Conservation (phyloP, 305 asterid species). For the Solanum hybrid region DNA sequence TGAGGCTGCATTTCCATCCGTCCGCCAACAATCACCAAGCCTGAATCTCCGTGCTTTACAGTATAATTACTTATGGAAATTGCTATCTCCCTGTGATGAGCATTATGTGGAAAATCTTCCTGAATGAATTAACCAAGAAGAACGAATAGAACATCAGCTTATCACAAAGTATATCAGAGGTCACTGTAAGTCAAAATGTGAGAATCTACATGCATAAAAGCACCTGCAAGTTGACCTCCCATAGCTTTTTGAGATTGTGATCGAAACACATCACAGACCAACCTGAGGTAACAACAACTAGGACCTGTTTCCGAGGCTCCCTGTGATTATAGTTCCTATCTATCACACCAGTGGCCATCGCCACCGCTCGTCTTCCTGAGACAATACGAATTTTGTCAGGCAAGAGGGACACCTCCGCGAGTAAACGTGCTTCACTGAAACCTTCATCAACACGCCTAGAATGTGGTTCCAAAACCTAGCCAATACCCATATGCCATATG, state of each 20-base stretch:
- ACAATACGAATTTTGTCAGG: conserved; percentile 85
- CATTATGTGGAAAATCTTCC: conserved; percentile 94
- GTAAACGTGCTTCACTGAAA: conserved; percentile 81
- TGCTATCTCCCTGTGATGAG: conserved; percentile 89
- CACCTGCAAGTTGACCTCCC: conserved; percentile 96
- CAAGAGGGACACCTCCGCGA: conserved; percentile 68
- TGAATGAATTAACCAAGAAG: conserved; percentile 24
- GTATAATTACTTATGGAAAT: conserved; percentile 85
- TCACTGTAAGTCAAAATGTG: not conserved
- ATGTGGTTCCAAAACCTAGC: conserved; percentile 86
- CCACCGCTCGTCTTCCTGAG: conserved; percentile 90
- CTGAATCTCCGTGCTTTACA: conserved; percentile 81
- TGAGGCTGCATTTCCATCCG: conserved; percentile 98
- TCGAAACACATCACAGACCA: conserved; percentile 97
- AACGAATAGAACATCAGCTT: conserved; percentile 5
- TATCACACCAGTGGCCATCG: conserved; percentile 87
- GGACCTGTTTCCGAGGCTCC: conserved; percentile 75
- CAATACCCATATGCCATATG: conserved; percentile 7
- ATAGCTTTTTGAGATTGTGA: conserved; percentile 89
- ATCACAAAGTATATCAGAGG: not conserved
- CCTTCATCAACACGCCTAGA: conserved; percentile 83
- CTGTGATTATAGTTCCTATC: conserved; percentile 54
- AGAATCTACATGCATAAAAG: not conserved
- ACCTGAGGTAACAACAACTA: conserved; percentile 88
- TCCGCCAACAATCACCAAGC: conserved; percentile 87